A percentile compares a stretch with the other conserved stretches of the same genome.
These are phyloP conservation scores for Parietichytrium sp. DNA, from an alignment of 108 stramenopile genomes.

Conservation along the genomic window DNA sequence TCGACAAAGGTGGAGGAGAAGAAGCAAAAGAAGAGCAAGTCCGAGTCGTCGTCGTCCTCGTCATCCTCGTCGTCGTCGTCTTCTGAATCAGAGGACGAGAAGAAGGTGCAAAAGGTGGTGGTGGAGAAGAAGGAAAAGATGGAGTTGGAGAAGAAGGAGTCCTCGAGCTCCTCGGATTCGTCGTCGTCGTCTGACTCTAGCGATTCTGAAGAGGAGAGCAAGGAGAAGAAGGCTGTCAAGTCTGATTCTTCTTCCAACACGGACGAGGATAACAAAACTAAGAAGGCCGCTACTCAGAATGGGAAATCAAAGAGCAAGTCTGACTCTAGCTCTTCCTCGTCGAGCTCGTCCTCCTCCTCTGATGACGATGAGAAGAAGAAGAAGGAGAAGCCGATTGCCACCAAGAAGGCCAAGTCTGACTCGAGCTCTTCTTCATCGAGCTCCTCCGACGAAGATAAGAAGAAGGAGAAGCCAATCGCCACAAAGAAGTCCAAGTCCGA, in stretches of 20 bases:
- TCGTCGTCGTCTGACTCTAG: constrained; percentile 40
- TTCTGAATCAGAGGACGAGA: not conserved
- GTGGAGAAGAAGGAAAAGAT: constrained; percentile 32
- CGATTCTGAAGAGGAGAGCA: constrained; percentile 50
- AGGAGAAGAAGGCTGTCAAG: constrained; percentile 42
- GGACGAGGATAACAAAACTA: not conserved
- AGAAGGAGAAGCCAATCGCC: constrained; percentile 9
- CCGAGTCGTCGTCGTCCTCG: not conserved
- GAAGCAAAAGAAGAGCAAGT: not conserved
- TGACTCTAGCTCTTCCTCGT: constrained; percentile 39
- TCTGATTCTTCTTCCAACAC: not conserved
- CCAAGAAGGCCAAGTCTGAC: constrained; percentile 39
- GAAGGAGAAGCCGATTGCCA: constrained; percentile 48
- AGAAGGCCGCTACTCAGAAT: not conserved
- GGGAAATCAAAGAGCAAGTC: constrained; percentile 51
- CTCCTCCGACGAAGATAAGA: constrained; percentile 38
- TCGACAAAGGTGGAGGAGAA: not conserved
- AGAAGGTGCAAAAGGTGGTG: constrained; percentile 6
- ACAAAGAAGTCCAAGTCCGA: constrained; percentile 43
- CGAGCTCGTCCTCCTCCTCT: constrained; percentile 45
- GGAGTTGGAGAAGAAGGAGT: constrained; percentile 47
- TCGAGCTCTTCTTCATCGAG: constrained; percentile 40
- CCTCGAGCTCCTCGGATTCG: constrained; percentile 41
- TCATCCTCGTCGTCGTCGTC: not conserved
- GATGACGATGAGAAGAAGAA: constrained; percentile 56